phyloP scores from a whole-genome alignment of 257 asterid species.

The Linaria vulgaris region DNA sequence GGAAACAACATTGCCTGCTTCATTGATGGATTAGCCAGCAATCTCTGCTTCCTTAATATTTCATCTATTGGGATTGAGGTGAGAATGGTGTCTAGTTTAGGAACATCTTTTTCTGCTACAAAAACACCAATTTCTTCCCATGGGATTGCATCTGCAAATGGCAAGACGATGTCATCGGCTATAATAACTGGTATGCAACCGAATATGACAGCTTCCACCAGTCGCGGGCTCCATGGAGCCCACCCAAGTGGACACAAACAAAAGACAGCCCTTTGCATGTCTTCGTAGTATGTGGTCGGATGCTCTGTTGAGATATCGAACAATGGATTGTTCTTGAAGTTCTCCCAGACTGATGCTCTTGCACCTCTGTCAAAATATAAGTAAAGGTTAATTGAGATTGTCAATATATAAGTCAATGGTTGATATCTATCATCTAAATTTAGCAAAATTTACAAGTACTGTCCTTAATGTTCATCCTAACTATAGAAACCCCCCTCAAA shows the following conservation, averaged over 20 bases:
- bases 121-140: slow-evolving; percentile 94
- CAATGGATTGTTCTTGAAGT: slow-evolving; percentile 80
- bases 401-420: too few species aligned
- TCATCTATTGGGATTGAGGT: slow-evolving; percentile 68
- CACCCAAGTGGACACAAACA: slow-evolving; percentile 95
- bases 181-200: slow-evolving; percentile 94
- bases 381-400: not conserved
- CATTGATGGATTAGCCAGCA: slow-evolving; percentile 89
- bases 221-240: slow-evolving; percentile 99
- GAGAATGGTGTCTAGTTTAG: slow-evolving; percentile 72
- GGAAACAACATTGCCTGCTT: slow-evolving; percentile 91
- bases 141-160: slow-evolving; percentile 94
- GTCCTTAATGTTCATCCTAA: too few species aligned
- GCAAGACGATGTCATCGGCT: slow-evolving; percentile 85
- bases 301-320: slow-evolving; percentile 88
- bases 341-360: slow-evolving; percentile 94
- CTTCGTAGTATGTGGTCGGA: slow-evolving; percentile 86
- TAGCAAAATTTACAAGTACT: too few species aligned
- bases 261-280: slow-evolving; percentile 86
- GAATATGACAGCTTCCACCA: slow-evolving; percentile 87
- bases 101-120: slow-evolving; percentile 82
- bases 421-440: too few species aligned
- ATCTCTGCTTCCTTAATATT: slow-evolving; percentile 72
- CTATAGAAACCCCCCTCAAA: too few species aligned
- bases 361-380: slow-evolving; percentile 67